Base-by-base conservation (phyloP, 1,284 basidiomycete species). In the Ceratobasidium papillatum region DNA sequence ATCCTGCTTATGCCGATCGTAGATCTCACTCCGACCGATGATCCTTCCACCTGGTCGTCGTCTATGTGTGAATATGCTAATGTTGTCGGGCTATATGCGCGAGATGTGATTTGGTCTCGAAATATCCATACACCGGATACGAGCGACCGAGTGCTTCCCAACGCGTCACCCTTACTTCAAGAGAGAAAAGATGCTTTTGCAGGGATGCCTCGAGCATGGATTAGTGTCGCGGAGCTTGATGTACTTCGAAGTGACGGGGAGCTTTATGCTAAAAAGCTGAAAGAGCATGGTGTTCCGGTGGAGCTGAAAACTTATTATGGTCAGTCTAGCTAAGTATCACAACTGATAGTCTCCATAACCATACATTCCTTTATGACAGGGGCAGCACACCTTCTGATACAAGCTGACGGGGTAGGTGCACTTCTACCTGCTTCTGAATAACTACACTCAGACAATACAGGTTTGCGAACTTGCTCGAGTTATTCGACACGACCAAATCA, bases 61-160 rank as follows among this genome's bases (percentile, higher is more conserved):
- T 81, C 82, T 41, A 71, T 71, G 75, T 54, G 54, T 12, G 86
- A 87, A 76, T 89, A 90, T 78, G 81, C 84, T 25, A 81, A 89
- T 69, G 87, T 89, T 0, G 85, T 88, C 0, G 88, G 89, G 83
- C 85, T 94, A 34, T 83, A 83, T 3, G 88, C 88, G 0, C 86
- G 77, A 5, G 87, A 88, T 63, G 92, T 93, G 91, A 78, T 87
- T 47, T 93, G 91, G 91, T 92, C 91, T 85, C 83, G 87, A 36
- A 80, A 84, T 68, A 88, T 90, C 77, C 92, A 93, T 80, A 84
- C 90, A 1, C 90, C 91, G 0, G 86, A 91, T 77, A 77, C 84
- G 68, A 83, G 81, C 43, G 89, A 91, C 75, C 85, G 87, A 82
- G 82, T 81, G 0, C 87, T 89, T 66, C 91, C 90, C 87, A 88